These are phyloP conservation scores for Fagus crenata DNA, from an alignment of 306 rosid genomes.

Conservation along the genomic window DNA sequence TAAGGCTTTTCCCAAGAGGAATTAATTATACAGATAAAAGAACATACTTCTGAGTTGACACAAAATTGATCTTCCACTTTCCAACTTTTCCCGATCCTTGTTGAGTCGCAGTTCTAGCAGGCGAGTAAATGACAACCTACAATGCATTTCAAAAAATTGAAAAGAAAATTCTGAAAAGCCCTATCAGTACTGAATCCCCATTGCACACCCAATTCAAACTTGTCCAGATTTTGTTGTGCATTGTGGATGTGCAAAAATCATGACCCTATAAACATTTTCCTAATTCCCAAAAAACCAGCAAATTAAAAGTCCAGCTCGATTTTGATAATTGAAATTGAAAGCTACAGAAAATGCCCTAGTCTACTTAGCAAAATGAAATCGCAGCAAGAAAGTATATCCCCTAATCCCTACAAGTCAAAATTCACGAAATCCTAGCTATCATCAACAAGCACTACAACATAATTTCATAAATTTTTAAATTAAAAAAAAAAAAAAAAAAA, in stretches of 20 bases:
- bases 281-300: background rate
- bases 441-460: background rate
- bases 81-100: constrained; percentile 99
- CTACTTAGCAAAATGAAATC: background rate
- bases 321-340: background rate
- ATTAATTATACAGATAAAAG: background rate
- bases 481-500: background rate
- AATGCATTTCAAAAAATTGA: background rate
- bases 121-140: constrained; percentile 93
- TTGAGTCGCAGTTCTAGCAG: constrained; percentile 93
- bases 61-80: constrained; percentile 88
- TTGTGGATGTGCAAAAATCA: too few relatives aligned
- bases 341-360: background rate
- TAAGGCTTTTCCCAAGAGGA: constrained; percentile 1
- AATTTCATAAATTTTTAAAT: background rate
- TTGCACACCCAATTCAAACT: too few relatives aligned
- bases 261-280: too few relatives aligned
- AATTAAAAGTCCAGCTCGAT: too few relatives aligned
- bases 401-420: background rate
- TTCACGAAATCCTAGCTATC: background rate
- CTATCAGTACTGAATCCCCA: background rate
- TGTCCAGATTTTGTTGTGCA: too few relatives aligned
- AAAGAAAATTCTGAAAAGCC: background rate
- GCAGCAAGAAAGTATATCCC: background rate
- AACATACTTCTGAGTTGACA: constrained; percentile 86